Conservation (phyloP, 2,329 filamentous ascomycete genomes). For the Aspergillus bombycis region DNA sequence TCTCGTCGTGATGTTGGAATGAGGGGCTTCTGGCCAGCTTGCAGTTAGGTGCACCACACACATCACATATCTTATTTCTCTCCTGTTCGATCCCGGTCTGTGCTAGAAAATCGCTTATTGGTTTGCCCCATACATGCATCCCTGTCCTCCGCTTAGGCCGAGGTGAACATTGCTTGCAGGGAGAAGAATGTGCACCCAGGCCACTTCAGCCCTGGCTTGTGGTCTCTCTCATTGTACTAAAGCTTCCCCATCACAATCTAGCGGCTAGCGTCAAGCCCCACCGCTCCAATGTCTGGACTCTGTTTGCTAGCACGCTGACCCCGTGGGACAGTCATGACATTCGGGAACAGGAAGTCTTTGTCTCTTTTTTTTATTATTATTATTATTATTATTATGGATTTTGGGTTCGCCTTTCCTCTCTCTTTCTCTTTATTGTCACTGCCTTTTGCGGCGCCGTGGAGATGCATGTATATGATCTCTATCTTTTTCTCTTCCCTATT, state of each 20-base stretch:
- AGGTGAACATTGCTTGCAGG: not conserved
- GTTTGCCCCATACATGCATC: not conserved
- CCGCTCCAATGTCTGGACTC: not conserved
- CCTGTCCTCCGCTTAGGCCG: not conserved
- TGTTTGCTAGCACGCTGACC: not conserved
- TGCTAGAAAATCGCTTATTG: not conserved
- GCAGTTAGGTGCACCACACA: not conserved
- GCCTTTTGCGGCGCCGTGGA: not conserved
- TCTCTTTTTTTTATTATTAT: not conserved
- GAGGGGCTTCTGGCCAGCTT: not conserved
- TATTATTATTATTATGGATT: not conserved
- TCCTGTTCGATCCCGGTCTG: not conserved
- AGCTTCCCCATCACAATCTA: slow-evolving; percentile 2
- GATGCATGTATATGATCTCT: not conserved
- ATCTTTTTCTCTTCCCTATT: not conserved
- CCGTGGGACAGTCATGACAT: slow-evolving; percentile 3
- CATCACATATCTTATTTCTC: not conserved
- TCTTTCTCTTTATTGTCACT: not conserved
- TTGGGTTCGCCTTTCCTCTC: not conserved
- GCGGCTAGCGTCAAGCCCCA: slow-evolving; percentile 2
- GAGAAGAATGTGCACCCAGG: slow-evolving; percentile 5
- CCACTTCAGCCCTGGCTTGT: slow-evolving; percentile 2
- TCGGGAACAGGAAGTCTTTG: not conserved
- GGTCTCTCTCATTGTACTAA: slow-evolving; percentile 3
- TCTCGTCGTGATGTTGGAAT: not conserved